phyloP scores from a whole-genome alignment of 257 asterid species.

The Solanum microdontum region DNA sequence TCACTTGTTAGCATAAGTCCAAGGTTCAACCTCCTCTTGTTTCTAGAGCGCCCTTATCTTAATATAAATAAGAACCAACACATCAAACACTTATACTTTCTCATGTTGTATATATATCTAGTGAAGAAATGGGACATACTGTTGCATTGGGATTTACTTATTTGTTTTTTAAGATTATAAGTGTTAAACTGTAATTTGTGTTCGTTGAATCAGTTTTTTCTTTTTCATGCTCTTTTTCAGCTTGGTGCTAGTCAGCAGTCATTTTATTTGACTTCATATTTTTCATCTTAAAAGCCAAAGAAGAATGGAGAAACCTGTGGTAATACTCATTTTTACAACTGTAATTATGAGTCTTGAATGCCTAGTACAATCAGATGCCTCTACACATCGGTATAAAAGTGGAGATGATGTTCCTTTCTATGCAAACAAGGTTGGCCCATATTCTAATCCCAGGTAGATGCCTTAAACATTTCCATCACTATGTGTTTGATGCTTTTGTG shows the following conservation, averaged over 20 bases:
- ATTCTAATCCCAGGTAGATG: conserved; percentile 1
- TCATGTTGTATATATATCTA: background rate
- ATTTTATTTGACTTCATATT: background rate
- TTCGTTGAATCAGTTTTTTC: background rate
- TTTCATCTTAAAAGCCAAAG: background rate
- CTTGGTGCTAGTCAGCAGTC: background rate
- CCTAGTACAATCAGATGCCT: conserved; percentile 2
- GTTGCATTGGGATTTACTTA: background rate
- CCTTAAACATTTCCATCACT: background rate
- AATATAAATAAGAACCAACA: background rate
- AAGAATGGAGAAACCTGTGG: background rate
- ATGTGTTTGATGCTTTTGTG: background rate
- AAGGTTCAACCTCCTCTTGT: background rate
- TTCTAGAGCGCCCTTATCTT: background rate
- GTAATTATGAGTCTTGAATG: background rate
- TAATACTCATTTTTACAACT: background rate
- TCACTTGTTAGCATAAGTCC: background rate
- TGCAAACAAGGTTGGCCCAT: conserved; percentile 10
- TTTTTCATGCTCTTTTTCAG: background rate
- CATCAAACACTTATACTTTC: background rate
- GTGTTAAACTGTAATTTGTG: background rate
- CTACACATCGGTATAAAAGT: background rate
- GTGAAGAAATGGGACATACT: background rate
- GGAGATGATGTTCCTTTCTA: conserved; percentile 10
- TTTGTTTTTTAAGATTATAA: background rate